phyloP scores from a whole-genome alignment of 768 basidiomycete species.

The Russula brevipes region DNA sequence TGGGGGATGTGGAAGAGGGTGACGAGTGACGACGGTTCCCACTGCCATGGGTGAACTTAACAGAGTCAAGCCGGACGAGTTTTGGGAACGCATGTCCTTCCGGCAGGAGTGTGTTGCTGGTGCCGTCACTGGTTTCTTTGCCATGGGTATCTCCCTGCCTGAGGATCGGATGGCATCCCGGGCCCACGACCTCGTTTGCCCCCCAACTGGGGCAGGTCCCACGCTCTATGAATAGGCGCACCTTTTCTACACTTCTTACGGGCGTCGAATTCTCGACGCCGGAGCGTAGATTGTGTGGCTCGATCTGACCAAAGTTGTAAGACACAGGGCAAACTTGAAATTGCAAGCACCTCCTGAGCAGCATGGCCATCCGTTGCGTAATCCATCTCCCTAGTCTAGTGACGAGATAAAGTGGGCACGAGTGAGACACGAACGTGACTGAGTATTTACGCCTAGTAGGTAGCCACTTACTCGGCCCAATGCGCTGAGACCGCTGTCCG shows the following conservation, averaged over 20 bases:
- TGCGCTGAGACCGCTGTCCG: too few relatives aligned
- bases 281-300: constrained; percentile 44
- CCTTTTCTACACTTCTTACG: constrained; percentile 62
- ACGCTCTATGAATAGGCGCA: constrained; percentile 59
- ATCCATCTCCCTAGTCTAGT: constrained; percentile 26
- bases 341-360: constrained; percentile 52
- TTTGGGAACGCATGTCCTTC: constrained; percentile 97
- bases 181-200: constrained; percentile 35
- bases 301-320: constrained; percentile 80
- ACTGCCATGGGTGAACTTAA: constrained; percentile 46
- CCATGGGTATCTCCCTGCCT: constrained; percentile 45
- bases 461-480: too few relatives aligned
- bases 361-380: constrained; percentile 49
- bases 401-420: constrained; percentile 38
- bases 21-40: background rate
- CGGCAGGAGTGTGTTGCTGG: constrained; percentile 91
- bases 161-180: constrained; percentile 17
- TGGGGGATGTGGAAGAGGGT: too few relatives aligned
- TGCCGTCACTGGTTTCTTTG: constrained; percentile 90
- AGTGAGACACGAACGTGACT: too few relatives aligned
- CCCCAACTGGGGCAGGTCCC: constrained; percentile 57
- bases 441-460: too few relatives aligned
- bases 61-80: constrained; percentile 67
- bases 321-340: constrained; percentile 49
- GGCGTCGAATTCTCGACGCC: constrained; percentile 74